These are phyloP conservation scores for Pterocarpus santalinus DNA, from an alignment of 306 rosid genomes.

Conservation along the genomic window DNA sequence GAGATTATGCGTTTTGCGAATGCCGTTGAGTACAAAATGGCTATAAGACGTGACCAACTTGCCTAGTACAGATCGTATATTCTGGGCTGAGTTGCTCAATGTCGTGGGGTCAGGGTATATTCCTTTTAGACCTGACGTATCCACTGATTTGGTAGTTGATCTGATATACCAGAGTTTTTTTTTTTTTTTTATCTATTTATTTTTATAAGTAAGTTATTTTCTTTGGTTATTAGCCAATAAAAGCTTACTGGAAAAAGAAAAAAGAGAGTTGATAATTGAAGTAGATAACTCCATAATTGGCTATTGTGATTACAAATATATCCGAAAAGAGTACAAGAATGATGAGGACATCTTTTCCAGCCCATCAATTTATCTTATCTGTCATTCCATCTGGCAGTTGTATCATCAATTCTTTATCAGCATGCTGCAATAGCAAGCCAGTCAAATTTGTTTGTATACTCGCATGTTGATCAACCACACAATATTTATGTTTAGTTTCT, in stretches of 20 bases:
- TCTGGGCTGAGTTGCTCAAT: constrained; percentile 4
- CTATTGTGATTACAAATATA: constrained; percentile 8
- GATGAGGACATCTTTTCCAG: background rate
- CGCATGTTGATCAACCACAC: background rate
- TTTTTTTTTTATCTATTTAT: too few species aligned
- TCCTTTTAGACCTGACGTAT: constrained; percentile 41
- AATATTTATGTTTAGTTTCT: constrained; percentile 8
- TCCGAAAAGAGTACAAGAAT: background rate
- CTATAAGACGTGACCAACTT: constrained; percentile 41
- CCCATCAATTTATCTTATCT: background rate
- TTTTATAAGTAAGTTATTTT: too few species aligned
- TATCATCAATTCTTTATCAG: too few species aligned
- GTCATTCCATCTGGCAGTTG: background rate
- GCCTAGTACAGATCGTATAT: background rate
- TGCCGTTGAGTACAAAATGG: constrained; percentile 3
- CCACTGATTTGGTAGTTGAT: background rate
- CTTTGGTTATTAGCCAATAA: background rate
- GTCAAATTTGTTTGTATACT: too few species aligned
- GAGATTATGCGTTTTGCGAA: constrained; percentile 2
- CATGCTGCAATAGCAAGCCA: too few species aligned
- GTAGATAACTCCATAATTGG: constrained; percentile 22
- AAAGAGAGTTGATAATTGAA: constrained; percentile 10
- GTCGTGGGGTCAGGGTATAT: constrained; percentile 31
- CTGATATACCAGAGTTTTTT: background rate
- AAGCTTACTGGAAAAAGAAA: background rate